Evolutionary conservation across 441 rosid species (phyloP).

Genomic region (Mallotus repandus): DNA sequence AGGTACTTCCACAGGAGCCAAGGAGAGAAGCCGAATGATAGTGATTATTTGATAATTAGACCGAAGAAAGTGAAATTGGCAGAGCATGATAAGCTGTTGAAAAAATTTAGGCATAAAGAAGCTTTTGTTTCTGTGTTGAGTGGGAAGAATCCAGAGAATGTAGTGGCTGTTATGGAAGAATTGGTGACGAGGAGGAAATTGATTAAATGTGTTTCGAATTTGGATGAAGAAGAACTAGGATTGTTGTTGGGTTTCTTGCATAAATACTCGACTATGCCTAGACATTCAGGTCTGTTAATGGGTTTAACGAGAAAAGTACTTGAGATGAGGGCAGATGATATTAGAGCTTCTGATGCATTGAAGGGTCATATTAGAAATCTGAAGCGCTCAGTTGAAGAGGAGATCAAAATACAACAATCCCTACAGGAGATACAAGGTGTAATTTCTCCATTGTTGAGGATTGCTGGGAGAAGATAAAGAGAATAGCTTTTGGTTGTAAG

Average conservation of each 20-base stretch:
- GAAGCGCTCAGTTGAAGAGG: constrained; percentile 74
- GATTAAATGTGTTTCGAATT: constrained; percentile 60
- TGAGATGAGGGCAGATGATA: constrained; percentile 66
- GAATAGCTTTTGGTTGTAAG: constrained; percentile 18
- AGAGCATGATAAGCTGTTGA: constrained; percentile 78
- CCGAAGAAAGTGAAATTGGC: constrained; percentile 71
- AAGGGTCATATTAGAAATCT: constrained; percentile 67
- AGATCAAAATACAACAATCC: constrained; percentile 73
- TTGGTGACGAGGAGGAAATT: constrained; percentile 81
- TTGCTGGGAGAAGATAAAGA: constrained; percentile 58
- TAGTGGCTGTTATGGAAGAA: constrained; percentile 88
- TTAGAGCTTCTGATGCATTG: constrained; percentile 52
- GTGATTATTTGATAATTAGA: constrained; percentile 62
- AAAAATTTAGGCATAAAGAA: constrained; percentile 86
- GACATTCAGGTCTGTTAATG: constrained; percentile 69
- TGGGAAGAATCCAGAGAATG: constrained; percentile 63
- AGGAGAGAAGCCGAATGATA: constrained; percentile 64
- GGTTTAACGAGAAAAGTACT: constrained; percentile 69
- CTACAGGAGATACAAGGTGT: constrained; percentile 81
- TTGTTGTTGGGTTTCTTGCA: constrained; percentile 65
- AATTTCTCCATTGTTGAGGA: constrained; percentile 72
- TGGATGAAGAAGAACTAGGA: constrained; percentile 67
- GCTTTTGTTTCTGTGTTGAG: constrained; percentile 65
- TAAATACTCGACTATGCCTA: constrained; percentile 65
- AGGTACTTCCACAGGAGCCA: constrained; percentile 88